These are phyloP conservation scores for Zygoascus biomembranicola DNA, from an alignment of 805 yeast genomes.

Conservation along the genomic window DNA sequence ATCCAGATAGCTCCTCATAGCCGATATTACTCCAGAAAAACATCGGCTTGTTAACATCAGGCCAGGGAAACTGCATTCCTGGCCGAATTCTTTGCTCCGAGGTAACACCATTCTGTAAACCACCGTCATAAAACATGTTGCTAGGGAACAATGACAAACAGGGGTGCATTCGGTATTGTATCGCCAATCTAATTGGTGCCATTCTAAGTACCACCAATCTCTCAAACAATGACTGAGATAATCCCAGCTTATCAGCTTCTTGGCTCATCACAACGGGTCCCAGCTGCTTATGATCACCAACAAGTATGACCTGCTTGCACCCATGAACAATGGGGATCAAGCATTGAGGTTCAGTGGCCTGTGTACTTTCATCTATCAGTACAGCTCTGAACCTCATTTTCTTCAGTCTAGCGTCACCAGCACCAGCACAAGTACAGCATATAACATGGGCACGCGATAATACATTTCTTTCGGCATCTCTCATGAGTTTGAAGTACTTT, in stretches of 20 bases:
- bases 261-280: conserved; percentile 85
- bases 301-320: conserved; percentile 79
- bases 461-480: conserved; percentile 41
- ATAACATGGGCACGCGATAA: conserved; percentile 63
- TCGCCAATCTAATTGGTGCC: conserved; percentile 76
- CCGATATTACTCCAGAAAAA: conserved; percentile 92
- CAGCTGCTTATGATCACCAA: conserved; percentile 93
- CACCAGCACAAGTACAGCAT: conserved; percentile 89
- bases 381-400: conserved; percentile 61
- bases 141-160: conserved; percentile 78
- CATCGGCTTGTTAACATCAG: conserved; percentile 76
- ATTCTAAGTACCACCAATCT: conserved; percentile 76
- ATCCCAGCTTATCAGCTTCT: conserved; percentile 79
- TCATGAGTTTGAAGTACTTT: conserved; percentile 35
- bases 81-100: conserved; percentile 54
- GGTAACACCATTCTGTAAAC: conserved; percentile 85
- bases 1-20: conserved; percentile 75
- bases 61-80: conserved; percentile 80
- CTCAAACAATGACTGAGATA: conserved; percentile 80
- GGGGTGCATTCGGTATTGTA: conserved; percentile 95
- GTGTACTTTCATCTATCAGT: conserved; percentile 87
- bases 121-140: conserved; percentile 88
- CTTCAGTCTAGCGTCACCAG: conserved; percentile 64
- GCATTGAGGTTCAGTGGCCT: conserved; percentile 88
- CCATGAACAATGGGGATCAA: conserved; percentile 85